Evolutionary conservation across 2,329 filamentous ascomycete genomes (phyloP).

Genomic region (Sporothrix brunneoviolacea): DNA sequence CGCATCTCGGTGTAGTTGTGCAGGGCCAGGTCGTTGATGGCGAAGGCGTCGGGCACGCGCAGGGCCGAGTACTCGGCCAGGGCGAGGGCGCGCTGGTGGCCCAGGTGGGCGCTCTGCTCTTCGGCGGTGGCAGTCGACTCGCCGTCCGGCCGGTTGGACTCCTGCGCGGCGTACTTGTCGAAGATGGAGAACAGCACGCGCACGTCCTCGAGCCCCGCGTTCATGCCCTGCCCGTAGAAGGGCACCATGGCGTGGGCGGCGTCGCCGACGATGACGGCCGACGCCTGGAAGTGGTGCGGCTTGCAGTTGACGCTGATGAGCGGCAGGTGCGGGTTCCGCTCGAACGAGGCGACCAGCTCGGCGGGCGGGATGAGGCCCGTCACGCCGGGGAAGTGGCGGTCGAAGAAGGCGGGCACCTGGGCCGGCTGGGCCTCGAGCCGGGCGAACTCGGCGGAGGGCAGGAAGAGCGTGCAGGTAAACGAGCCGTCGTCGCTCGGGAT

Average conservation of each 20-base stretch:
- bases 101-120: conserved; percentile 31
- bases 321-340: conserved; percentile 78
- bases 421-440: conserved; percentile 58
- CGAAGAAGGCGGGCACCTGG: conserved; percentile 65
- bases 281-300: conserved; percentile 73
- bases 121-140: conserved; percentile 27
- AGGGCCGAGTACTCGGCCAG: conserved; percentile 68
- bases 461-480: conserved; percentile 92
- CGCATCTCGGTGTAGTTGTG: conserved; percentile 95
- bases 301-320: conserved; percentile 89
- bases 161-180: conserved; percentile 53
- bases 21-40: conserved; percentile 87
- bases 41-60: conserved; percentile 71
- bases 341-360: conserved; percentile 68
- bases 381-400: conserved; percentile 80
- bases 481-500: conserved; percentile 80
- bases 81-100: conserved; percentile 64
- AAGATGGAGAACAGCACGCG: conserved; percentile 77
- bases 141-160: conserved; percentile 18
- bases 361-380: conserved; percentile 60
- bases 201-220: conserved; percentile 91
- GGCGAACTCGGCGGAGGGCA: conserved; percentile 64
- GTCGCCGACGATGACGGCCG: conserved; percentile 82
- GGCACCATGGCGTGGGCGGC: conserved; percentile 97
- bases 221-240: conserved; percentile 98